Evolutionary conservation across 306 rosid genomes (phyloP).

Genomic region (Vigna trinervia): DNA sequence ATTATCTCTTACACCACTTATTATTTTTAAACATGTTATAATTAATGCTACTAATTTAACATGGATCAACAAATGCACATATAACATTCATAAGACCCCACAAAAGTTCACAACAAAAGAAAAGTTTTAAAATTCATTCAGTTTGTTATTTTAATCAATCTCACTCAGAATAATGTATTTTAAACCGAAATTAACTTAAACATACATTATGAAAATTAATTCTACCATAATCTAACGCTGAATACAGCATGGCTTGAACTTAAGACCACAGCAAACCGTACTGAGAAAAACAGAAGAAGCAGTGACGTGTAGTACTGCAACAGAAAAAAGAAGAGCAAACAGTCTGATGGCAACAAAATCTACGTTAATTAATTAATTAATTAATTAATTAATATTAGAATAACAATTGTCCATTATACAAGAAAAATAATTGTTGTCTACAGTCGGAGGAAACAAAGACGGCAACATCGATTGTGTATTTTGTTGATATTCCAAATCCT

Average conservation of each 20-base stretch:
- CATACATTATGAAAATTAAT: background rate
- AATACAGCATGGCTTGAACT: background rate
- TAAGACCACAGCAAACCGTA: background rate
- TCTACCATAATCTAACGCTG: background rate
- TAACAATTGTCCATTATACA: slow-evolving; percentile 19
- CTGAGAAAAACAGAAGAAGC: background rate
- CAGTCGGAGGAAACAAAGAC: slow-evolving; percentile 44
- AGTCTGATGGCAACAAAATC: slow-evolving; percentile 15
- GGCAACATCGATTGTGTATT: slow-evolving; percentile 39
- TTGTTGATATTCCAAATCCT: slow-evolving; percentile 37
- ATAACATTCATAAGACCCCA: background rate
- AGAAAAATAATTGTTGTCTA: slow-evolving; percentile 29
- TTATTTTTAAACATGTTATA: no score
- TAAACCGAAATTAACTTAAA: background rate
- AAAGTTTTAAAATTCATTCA: background rate
- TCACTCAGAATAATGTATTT: background rate
- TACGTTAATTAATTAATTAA: background rate
- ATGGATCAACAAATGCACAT: background rate
- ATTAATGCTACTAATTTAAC: background rate
- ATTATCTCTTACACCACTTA: background rate
- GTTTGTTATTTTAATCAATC: background rate
- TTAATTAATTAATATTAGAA: slow-evolving; percentile 19
- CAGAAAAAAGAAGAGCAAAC: background rate
- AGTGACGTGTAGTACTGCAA: background rate
- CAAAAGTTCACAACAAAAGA: background rate